Base-by-base conservation (phyloP, 306 rosid species). In the Cucumis melo region DNA sequence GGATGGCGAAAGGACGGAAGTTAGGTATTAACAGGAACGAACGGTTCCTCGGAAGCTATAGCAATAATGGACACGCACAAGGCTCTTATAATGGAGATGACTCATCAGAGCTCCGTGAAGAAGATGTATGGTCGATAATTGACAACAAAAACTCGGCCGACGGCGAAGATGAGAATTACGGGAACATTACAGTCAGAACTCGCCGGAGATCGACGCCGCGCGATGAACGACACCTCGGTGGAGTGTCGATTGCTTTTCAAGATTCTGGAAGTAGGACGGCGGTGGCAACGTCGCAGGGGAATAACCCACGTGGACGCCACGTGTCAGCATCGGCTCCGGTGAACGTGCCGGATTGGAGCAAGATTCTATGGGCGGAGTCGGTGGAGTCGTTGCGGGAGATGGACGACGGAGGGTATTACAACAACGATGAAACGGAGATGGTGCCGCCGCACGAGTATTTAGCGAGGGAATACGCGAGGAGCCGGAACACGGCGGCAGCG, bases 281-380 rank as follows among this genome's bases (percentile, higher is more conserved):
- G 54, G 27, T 88, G 12, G 19, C 16, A 48, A 4, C 17, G 0
- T 15, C 73, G 53, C 53, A 10, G 51, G 85, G 74, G 36, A 64
- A 16, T 34, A 44, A 86, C 0, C 85, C 88, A 23, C 72, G 84
- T 0, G 88, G 86, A 5, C 86, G 73, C 21, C 91, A 86, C 56
- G 13, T 84, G 83, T 92, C 96, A 10, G 14, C 88, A 10, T 94
- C 98, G 29, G 87, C 88, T 23, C 98, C 98, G 0, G 80, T 94
- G 85, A 91, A 89, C 85, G 96, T 91, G 77, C 97, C 97, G 73
- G 98, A 94, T 79, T 91, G 98, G 98, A 90, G 98, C 85, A 91
- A 91, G 95, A 94, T 94, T 72, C 95, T 91, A 80, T 90, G 91
- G 36, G 87, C 83, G 0, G 93, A 84, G 59, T 90, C 93, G 63